Conservation (phyloP, 495 filamentous ascomycete genomes). For the Xylaria telfairii region DNA sequence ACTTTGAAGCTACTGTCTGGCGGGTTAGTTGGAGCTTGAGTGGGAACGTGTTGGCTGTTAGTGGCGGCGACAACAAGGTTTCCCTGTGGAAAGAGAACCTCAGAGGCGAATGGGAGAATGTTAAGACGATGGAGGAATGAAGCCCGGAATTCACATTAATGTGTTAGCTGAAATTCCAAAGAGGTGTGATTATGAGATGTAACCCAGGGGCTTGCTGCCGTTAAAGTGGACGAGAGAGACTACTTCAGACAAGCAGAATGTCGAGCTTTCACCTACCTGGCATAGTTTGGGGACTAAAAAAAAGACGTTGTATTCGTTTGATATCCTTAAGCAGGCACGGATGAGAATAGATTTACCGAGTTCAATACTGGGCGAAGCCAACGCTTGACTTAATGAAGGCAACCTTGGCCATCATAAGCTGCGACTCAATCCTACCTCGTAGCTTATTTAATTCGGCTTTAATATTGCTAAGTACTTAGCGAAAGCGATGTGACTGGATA, state of each 20-base stretch:
- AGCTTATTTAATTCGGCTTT: neutral
- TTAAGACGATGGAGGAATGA: conserved; percentile 95
- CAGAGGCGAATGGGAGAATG: conserved; percentile 86
- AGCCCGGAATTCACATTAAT: neutral
- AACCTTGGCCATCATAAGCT: too few species aligned
- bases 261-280: conserved; percentile 2
- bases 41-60: conserved; percentile 95
- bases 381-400: neutral
- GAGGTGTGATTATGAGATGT: conserved; percentile 16
- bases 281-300: neutral
- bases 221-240: neutral
- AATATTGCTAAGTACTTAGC: neutral
- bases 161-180: conserved; percentile 7
- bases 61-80: conserved; percentile 95
- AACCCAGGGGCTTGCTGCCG: neutral
- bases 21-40: conserved; percentile 97
- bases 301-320: neutral
- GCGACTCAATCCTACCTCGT: neutral
- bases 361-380: neutral
- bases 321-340: conserved; percentile 15
- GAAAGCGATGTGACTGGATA: too few species aligned
- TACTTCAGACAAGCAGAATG: neutral
- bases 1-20: conserved; percentile 91
- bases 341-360: conserved; percentile 19
- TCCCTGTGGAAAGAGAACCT: conserved; percentile 87